A percentile compares a stretch with the other conserved stretches of the same genome.
Conservation (phyloP, 192 early-diverging fungal species). For the Podila horticola region DNA sequence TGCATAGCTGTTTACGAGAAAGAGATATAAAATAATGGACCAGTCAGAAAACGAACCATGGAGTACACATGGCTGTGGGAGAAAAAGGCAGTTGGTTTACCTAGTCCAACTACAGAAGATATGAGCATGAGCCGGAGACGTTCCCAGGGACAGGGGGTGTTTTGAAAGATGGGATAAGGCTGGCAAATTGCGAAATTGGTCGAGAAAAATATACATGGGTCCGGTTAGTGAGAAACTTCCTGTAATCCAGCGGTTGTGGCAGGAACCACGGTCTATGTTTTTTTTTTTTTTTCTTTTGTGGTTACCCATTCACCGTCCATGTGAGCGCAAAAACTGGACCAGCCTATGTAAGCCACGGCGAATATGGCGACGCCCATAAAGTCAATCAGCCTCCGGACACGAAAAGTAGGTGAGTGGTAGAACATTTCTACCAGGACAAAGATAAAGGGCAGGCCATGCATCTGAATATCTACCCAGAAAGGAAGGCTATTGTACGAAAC, state of each 20-base stretch:
- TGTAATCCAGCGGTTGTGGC: neutral
- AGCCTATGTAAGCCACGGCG: conserved; percentile 8
- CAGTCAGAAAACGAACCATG: neutral
- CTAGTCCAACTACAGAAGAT: neutral
- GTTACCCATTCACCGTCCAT: conserved; percentile 42
- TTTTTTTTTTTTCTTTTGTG: neutral
- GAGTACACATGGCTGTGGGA: neutral
- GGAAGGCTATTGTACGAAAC: conserved; percentile 11
- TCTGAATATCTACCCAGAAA: conserved; percentile 33
- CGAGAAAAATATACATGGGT: neutral
- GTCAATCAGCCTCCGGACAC: conserved; percentile 5
- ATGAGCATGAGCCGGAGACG: conserved; percentile 7
- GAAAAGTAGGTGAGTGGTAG: conserved; percentile 13
- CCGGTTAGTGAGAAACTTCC: neutral
- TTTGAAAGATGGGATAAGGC: conserved; percentile 45
- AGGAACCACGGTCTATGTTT: neutral
- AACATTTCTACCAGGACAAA: conserved; percentile 30
- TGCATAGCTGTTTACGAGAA: neutral
- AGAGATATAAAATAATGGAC: neutral
- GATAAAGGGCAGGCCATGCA: conserved; percentile 36
- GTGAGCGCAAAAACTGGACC: conserved; percentile 37
- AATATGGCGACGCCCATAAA: neutral
- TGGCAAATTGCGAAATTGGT: neutral
- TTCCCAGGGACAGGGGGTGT: conserved; percentile 16
- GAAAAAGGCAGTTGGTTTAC: neutral